Evolutionary conservation across 345 rosid species (phyloP).

Genomic region (Conringia planisiliqua): DNA sequence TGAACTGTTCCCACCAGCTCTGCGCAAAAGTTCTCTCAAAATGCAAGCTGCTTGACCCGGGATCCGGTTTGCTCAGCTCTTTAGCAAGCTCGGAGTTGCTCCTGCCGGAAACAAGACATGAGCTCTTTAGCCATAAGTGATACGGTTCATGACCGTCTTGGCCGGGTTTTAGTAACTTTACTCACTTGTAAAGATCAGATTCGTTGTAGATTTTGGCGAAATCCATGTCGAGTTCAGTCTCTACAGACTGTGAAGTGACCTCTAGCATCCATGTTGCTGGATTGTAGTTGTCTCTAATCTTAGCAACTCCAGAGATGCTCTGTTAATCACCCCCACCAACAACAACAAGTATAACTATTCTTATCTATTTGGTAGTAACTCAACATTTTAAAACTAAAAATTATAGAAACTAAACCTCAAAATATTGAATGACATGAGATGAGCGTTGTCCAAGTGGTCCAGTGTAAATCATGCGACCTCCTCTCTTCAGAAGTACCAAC

Average conservation of each 20-base stretch:
- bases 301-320: constrained; percentile 53
- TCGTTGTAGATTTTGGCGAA: constrained; percentile 47
- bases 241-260: constrained; percentile 53
- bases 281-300: constrained; percentile 57
- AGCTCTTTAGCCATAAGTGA: background rate
- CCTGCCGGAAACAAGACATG: constrained; percentile 29
- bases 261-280: constrained; percentile 88
- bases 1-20: constrained; percentile 60
- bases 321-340: constrained; percentile 24
- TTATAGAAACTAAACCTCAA: constrained; percentile 38
- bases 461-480: constrained; percentile 60
- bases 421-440: constrained; percentile 53
- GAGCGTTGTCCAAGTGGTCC: constrained; percentile 67
- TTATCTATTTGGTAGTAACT: no score
- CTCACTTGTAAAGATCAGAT: constrained; percentile 55
- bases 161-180: background rate
- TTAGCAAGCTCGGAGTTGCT: constrained; percentile 42
- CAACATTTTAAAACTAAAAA: no score
- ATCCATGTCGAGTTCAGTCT: constrained; percentile 55
- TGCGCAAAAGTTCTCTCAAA: constrained; percentile 51
- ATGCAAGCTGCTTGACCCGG: constrained; percentile 47
- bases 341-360: no score
- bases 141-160: no score
- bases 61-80: constrained; percentile 44
- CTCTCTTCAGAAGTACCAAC: constrained; percentile 63